Base-by-base conservation (phyloP, 139 green algal species). In the Zygnema circumcarinatum region DNA sequence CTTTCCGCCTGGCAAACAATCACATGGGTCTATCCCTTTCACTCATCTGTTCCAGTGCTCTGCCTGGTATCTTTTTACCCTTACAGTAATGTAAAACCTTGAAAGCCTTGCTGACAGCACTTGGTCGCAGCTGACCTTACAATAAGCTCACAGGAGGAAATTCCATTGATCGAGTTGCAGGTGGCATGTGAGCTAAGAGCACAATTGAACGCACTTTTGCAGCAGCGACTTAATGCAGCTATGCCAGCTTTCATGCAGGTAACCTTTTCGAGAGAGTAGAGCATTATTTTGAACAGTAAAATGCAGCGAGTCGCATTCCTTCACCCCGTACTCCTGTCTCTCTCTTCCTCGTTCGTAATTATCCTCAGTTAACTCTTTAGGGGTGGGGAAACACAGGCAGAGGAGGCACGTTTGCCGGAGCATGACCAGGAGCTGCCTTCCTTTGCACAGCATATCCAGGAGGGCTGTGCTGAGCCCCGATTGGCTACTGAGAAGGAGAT, bases 141-240 rank as follows among this genome's bases (percentile, higher is more conserved):
- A n/a, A n/a, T n/a, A n/a, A n/a, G n/a, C n/a, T n/a, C n/a, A n/a
- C n/a, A n/a, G n/a, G n/a, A n/a, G n/a, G n/a, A n/a, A n/a, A n/a
- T n/a, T n/a, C n/a, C n/a, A n/a, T n/a, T n/a, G n/a, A n/a, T n/a
- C n/a, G n/a, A n/a, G 7, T 42, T 78, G 69, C 75, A 83, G 75
- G 32, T 83, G 20, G 75, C 75, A 2, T 83, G 20, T 83, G 36
- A 83, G 75, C 75, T 83, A 25, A 83, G 75, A 40, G 75, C n/a
- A 38, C n/a, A 35, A 11, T 2, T 62, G 38, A 7, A 2, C 32
- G 20, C 75, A 2, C 75, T 83, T 21, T 7, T 83, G 21, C n/a
- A 74, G 32, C 39, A 35, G 31, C 75, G 75, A 20, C 32, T 83
- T 11, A 78, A 11, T 25, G 35, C 35, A 40, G 69, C 69, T 3